Base-by-base conservation (phyloP, 495 filamentous ascomycete genomes). In the Chaetomidium leptoderma region DNA sequence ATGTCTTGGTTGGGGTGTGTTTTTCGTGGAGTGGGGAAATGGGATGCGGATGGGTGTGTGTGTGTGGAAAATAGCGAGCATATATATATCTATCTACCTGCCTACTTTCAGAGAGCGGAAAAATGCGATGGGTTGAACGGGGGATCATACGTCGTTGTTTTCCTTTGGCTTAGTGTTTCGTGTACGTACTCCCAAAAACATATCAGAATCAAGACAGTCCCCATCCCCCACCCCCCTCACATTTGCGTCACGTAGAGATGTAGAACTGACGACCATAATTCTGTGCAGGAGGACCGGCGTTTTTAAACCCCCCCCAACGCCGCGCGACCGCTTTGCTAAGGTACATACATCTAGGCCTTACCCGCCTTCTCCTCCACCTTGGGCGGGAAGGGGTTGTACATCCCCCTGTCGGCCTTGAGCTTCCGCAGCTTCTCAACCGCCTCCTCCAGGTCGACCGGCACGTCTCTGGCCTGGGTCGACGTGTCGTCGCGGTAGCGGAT, bases 401-500 rank as follows among this genome's bases (percentile, higher is more conserved):
- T 64, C 17, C 67, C 67, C 29, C 71, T 55, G 23, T 71, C 67
- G 16, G 88, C 86, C 66, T 84, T 81, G 63, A 97, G 74, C 52
- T 76, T 78, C 46, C 69, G 72, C 57, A 97, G 74, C 76, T 92
- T 93, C 68, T 75, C 70, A 13, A 96, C 75, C 0, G 83, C 90
- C 68, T 92, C 90, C 39, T 91, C 83, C 19, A 96, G 74, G 32
- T 85, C 78, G 19, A 96, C 75, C 66, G 92, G 76, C 58, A 76
- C 78, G 55, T 78, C 78, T 33, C 76, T 79, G 36, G 86, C 85
- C 73, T 97, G 92, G 27, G 85, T 90, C 9, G 85, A 82, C 16
- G 83, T 86, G 68, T 95, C 89, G 66, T 97, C 92, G 53, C 92
- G 82, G 73, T 92, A 93, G 33, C 92, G 84, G 63, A 96, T 88